phyloP scores from a whole-genome alignment of 495 filamentous ascomycete genomes.

The Neurospora tetrasperma region DNA sequence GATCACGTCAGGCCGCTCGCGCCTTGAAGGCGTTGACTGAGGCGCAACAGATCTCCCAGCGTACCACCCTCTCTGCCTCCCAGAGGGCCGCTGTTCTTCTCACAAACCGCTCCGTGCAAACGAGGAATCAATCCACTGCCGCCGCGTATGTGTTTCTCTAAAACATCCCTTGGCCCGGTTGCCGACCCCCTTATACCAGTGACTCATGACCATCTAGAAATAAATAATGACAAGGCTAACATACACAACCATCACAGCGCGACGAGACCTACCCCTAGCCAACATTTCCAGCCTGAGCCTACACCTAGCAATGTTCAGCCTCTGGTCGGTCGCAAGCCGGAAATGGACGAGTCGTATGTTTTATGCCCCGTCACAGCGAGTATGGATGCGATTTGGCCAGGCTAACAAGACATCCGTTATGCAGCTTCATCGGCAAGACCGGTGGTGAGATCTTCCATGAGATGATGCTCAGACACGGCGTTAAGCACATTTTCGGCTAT shows the following conservation, averaged over 20 bases:
- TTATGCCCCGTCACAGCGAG: conserved; percentile 3
- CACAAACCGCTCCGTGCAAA: conserved; percentile 15
- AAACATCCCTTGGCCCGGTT: neutral
- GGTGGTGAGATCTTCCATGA: conserved; percentile 98
- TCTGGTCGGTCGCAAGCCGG: conserved; percentile 47
- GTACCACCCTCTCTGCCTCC: conserved; percentile 15
- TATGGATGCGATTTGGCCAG: conserved; percentile 7
- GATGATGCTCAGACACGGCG: conserved; percentile 90
- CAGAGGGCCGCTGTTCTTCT: conserved; percentile 17
- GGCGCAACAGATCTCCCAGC: conserved; percentile 22
- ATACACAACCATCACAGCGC: conserved; percentile 18
- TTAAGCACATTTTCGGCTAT: conserved; percentile 85
- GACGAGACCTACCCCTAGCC: conserved; percentile 47
- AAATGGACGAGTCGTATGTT: conserved; percentile 68
- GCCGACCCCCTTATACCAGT: neutral
- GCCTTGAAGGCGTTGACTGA: conserved; percentile 35
- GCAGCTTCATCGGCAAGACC: conserved; percentile 83
- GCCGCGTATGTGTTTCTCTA: conserved; percentile 9
- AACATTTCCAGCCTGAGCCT: conserved; percentile 54
- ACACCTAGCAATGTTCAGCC: conserved; percentile 53
- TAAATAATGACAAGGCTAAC: conserved; percentile 12
- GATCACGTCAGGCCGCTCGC: conserved; percentile 29
- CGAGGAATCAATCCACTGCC: conserved; percentile 28
- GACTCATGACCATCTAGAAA: conserved; percentile 11
- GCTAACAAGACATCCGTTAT: conserved; percentile 18